These are phyloP conservation scores for Irpex sp. DNA, from an alignment of 1,284 basidiomycete genomes.

Conservation along the genomic window DNA sequence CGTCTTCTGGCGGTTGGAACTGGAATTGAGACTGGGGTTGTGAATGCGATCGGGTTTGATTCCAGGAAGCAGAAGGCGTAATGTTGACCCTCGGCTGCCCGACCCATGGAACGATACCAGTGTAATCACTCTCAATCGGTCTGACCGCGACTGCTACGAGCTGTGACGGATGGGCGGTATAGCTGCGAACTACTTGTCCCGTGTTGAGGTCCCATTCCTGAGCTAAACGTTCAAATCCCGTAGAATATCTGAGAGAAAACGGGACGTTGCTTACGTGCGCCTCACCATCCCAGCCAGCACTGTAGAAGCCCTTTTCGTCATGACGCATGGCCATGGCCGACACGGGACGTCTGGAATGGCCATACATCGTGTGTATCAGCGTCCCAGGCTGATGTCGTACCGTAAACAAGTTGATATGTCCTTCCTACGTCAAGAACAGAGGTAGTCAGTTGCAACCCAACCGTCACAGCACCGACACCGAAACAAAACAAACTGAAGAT, in stretches of 20 bases:
- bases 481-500: constrained; percentile 6
- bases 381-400: constrained; percentile 90
- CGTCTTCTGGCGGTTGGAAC: background rate
- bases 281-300: constrained; percentile 93
- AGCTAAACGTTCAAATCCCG: constrained; percentile 3
- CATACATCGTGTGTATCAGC: constrained; percentile 68
- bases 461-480: background rate
- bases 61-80: background rate
- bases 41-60: background rate
- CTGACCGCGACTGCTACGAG: constrained; percentile 81
- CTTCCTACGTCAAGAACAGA: constrained; percentile 48
- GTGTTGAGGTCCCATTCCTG: constrained; percentile 99
- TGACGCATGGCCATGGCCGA: constrained; percentile 82
- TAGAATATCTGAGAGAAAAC: constrained; percentile 4
- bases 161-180: constrained; percentile 84
- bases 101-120: constrained; percentile 17
- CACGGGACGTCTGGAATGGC: constrained; percentile 72
- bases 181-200: constrained; percentile 77
- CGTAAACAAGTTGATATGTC: constrained; percentile 88
- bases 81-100: constrained; percentile 2
- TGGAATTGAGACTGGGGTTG: background rate
- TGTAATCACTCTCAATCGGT: constrained; percentile 49
- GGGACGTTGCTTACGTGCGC: constrained; percentile 64
- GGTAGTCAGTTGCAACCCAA: background rate
- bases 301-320: constrained; percentile 83